These are phyloP conservation scores for Effrenium voratum DNA, from an alignment of 73 alveolate genomes.

Conservation along the genomic window DNA sequence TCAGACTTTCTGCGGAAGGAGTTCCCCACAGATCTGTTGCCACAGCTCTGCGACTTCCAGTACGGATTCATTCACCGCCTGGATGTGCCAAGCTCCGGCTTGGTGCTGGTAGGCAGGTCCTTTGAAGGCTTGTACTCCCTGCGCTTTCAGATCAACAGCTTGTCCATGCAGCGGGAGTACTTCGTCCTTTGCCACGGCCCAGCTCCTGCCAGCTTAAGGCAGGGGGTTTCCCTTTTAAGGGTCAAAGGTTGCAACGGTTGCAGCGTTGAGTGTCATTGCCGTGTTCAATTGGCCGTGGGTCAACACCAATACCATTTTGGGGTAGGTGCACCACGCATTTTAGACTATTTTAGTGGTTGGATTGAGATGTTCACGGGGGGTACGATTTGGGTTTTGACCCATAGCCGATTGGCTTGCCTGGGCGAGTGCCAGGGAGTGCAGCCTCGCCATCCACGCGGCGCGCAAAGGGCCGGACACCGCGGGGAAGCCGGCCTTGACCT, in stretches of 20 bases:
- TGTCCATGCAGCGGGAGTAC: background rate
- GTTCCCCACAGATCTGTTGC: background rate
- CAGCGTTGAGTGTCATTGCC: too few relatives aligned
- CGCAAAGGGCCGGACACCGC: background rate
- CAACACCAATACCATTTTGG: too few relatives aligned
- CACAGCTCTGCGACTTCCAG: background rate
- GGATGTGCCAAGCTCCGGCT: slow-evolving; percentile 18
- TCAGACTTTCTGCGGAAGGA: background rate
- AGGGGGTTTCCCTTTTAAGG: too few relatives aligned
- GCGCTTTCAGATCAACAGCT: slow-evolving; percentile 25
- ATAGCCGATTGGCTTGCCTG: too few relatives aligned
- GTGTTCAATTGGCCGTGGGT: too few relatives aligned
- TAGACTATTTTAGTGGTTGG: too few relatives aligned
- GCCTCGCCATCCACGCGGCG: too few relatives aligned
- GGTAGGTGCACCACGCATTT: too few relatives aligned
- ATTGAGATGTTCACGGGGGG: too few relatives aligned
- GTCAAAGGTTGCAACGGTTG: too few relatives aligned
- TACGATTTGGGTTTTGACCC: too few relatives aligned
- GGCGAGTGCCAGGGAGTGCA: too few relatives aligned
- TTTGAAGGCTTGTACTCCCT: background rate
- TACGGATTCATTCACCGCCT: slow-evolving; percentile 11
- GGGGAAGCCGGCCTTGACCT: background rate
- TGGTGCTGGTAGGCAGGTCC: background rate
- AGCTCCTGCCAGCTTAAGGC: background rate
- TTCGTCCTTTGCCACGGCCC: background rate